Percentiles rank a stretch among this genome's conserved stretches.
Evolutionary conservation across 768 basidiomycete genomes (phyloP).

Genomic region (Leccinum olivaceopallidum): DNA sequence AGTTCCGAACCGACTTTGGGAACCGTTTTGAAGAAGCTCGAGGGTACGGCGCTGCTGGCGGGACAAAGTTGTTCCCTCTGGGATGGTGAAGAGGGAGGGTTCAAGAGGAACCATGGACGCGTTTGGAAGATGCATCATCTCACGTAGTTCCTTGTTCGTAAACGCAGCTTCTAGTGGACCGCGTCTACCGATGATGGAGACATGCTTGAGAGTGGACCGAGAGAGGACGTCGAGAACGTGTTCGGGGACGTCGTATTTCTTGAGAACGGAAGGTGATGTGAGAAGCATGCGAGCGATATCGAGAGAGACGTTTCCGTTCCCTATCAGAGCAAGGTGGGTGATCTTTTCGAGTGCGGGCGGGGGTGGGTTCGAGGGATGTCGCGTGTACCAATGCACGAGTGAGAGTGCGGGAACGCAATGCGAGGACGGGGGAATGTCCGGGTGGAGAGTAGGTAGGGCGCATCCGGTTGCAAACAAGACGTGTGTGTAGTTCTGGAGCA

Average conservation of each 20-base stretch:
- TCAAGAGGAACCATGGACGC: slow-evolving; percentile 67
- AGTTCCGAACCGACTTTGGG: slow-evolving; percentile 47
- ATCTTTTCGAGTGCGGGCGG: slow-evolving; percentile 66
- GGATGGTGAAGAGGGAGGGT: slow-evolving; percentile 41
- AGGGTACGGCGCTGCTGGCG: slow-evolving; percentile 69
- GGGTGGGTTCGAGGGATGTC: slow-evolving; percentile 69
- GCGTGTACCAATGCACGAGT: slow-evolving; percentile 96
- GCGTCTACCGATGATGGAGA: slow-evolving; percentile 82
- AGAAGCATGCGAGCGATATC: slow-evolving; percentile 92
- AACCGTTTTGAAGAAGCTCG: slow-evolving; percentile 66
- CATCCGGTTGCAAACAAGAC: slow-evolving; percentile 88
- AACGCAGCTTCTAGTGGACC: slow-evolving; percentile 90
- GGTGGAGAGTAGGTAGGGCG: slow-evolving; percentile 60
- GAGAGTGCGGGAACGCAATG: slow-evolving; percentile 72
- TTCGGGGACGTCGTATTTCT: slow-evolving; percentile 75
- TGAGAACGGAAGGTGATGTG: slow-evolving; percentile 60
- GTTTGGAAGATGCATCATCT: slow-evolving; percentile 67
- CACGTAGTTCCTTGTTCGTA: slow-evolving; percentile 90
- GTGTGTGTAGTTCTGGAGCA: slow-evolving; percentile 79
- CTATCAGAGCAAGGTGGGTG: slow-evolving; percentile 79
- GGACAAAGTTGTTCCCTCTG: slow-evolving; percentile 40
- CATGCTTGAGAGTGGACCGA: slow-evolving; percentile 63
- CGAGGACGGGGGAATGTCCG: slow-evolving; percentile 46
- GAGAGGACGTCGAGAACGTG: slow-evolving; percentile 68
- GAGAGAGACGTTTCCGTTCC: slow-evolving; percentile 93